phyloP scores from a whole-genome alignment of 2,329 filamentous ascomycete species.

The Raffaelea deltoideospora region DNA sequence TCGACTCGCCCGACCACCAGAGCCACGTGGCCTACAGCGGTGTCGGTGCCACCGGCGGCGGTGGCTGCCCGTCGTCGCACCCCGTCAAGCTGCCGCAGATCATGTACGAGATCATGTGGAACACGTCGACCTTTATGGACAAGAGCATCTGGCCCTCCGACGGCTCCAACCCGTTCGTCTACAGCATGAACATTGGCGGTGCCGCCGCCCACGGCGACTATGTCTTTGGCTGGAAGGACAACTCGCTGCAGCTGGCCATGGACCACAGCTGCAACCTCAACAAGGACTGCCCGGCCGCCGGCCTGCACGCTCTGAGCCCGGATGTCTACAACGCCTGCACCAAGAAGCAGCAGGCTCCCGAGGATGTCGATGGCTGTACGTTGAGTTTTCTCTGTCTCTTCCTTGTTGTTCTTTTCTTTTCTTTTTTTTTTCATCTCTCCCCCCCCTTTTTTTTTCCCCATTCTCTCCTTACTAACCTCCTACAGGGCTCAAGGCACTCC shows the following conservation, averaged over 20 bases:
- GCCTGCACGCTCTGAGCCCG: constrained; percentile 28
- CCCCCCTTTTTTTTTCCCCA: not conserved
- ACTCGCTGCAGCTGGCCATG: constrained; percentile 32
- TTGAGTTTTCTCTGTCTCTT: constrained; percentile 1
- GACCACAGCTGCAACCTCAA: constrained; percentile 31
- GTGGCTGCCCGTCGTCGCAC: constrained; percentile 18
- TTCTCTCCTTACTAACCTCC: not conserved
- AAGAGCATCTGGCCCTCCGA: constrained; percentile 25
- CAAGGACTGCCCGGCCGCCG: constrained; percentile 24
- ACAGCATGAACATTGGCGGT: constrained; percentile 29
- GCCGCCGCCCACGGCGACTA: constrained; percentile 35
- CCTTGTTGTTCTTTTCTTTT: not conserved
- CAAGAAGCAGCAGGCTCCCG: constrained; percentile 28
- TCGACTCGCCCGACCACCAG: constrained; percentile 27
- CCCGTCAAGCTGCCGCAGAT: constrained; percentile 31
- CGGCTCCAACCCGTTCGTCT: constrained; percentile 26
- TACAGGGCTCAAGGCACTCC: constrained; percentile 17
- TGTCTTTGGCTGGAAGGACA: constrained; percentile 34
- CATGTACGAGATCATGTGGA: constrained; percentile 34
- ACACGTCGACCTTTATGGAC: constrained; percentile 25
- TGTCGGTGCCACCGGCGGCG: constrained; percentile 12
- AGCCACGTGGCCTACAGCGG: constrained; percentile 22
- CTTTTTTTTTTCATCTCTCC: not conserved
- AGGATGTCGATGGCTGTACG: constrained; percentile 34
- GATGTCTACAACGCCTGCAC: constrained; percentile 30